Base-by-base conservation (phyloP, 2,329 filamentous ascomycete species). In the Ascochyta viciae-villosae region DNA sequence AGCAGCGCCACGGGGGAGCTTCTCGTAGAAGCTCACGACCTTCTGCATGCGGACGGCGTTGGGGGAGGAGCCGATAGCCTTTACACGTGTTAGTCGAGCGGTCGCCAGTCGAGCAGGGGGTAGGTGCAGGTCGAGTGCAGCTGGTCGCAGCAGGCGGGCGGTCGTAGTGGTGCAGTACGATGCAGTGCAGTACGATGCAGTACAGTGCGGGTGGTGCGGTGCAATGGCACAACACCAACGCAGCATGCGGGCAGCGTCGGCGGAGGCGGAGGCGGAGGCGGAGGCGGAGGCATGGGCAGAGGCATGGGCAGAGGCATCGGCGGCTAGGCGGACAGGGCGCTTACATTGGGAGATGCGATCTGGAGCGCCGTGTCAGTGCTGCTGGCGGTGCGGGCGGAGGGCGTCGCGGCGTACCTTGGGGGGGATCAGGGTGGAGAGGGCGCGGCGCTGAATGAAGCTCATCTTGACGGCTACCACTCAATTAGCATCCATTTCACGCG, bases 1-100 rank as follows among this genome's bases (percentile, higher is more conserved):
- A 74, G 93, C 93, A 69, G 91, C 80, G 71, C 95, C 96, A 76
- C 93, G 92, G 76, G 96, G 95, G 58, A 99, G 92, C 81, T 94
- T 96, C 84, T 96, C 92, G 87, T 99, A 99, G 87, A 99, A 98
- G 83, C 86, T 91, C 80, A 98, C 94, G 71, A 99, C 92, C 74
- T 93, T 91, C 80, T 96, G 90, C 95, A 99, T 98, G 78, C 94
- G 92, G 76, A 92, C 87, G 76, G 95, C 95, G 87, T 98, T 94
- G 77, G 93, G 91, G 70, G 93, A 92, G 77, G 90, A 90, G 75
- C 95, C 94, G 77, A 99, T 92, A 72, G 91, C 93, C 95, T 98
- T 51, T 10, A 78, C 46, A 46, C 44, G 37, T 41, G 62, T 74
- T 65, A 73, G 67, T 60, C 50, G 38, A 38, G 27, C 29, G 10